Conservation (phyloP, 805 yeast genomes). For the Candida silvatica region DNA sequence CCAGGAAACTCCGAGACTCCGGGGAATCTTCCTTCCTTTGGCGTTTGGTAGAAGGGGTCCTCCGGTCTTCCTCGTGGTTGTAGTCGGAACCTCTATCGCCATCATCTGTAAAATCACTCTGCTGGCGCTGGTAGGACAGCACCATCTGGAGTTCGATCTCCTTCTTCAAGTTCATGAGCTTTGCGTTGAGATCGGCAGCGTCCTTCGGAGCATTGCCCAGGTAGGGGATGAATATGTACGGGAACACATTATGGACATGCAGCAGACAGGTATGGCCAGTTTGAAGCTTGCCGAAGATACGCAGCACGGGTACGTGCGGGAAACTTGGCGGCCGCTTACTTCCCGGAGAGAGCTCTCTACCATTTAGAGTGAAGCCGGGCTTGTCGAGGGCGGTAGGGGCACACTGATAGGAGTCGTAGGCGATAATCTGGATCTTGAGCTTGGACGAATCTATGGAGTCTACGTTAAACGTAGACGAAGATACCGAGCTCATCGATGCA, state of each 20-base stretch:
- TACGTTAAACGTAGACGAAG: conserved; percentile 4
- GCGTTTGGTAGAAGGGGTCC: background rate
- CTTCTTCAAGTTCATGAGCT: conserved; percentile 30
- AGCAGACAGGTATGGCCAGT: conserved; percentile 52
- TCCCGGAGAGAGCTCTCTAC: conserved; percentile 7
- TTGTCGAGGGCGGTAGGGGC: conserved; percentile 48
- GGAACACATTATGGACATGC: conserved; percentile 80
- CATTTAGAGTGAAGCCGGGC: conserved; percentile 23
- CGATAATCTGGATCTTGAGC: conserved; percentile 48
- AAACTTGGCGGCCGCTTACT: conserved; percentile 11
- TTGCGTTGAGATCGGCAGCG: conserved; percentile 19
- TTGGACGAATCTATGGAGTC: conserved; percentile 5
- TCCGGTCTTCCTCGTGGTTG: conserved; percentile 6
- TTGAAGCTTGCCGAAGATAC: conserved; percentile 67
- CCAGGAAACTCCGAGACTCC: conserved; percentile 32
- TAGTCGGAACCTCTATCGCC: conserved; percentile 10
- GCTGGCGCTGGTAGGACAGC: conserved; percentile 27
- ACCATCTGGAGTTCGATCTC: conserved; percentile 36
- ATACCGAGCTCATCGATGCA: no score
- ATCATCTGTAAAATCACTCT: conserved; percentile 4
- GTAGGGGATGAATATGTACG: conserved; percentile 68
- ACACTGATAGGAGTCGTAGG: conserved; percentile 59
- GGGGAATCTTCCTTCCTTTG: background rate
- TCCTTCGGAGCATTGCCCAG: conserved; percentile 27
- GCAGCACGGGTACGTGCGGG: conserved; percentile 58